Percentiles rank a stretch among this genome's conserved stretches.
Conservation (phyloP, 108 stramenopile genomes). For the Nitzschia inconspicua region DNA sequence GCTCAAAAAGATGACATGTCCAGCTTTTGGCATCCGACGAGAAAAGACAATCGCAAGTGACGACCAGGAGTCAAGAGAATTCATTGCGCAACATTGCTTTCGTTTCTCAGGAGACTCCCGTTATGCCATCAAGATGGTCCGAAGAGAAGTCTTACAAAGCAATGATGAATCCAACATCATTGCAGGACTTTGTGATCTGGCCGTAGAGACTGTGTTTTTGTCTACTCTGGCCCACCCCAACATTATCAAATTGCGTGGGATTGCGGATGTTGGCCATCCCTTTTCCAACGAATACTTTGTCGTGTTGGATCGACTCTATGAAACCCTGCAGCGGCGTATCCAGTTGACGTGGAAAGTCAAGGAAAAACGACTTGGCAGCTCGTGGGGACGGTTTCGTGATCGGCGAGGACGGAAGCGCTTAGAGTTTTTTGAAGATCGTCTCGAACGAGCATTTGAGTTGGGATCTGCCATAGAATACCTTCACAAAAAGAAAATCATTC, state of each 20-base stretch:
- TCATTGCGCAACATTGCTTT: constrained; percentile 13
- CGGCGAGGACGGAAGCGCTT: too few species aligned
- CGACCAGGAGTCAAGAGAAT: constrained; percentile 13
- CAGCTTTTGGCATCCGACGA: neutral
- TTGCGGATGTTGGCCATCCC: neutral
- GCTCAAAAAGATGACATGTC: neutral
- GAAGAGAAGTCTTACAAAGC: neutral
- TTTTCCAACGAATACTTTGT: constrained; percentile 25
- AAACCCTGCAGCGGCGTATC: constrained; percentile 6
- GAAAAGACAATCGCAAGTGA: neutral
- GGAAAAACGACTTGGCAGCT: too few species aligned
- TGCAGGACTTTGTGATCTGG: neutral
- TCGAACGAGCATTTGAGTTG: constrained; percentile 46
- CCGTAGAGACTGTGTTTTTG: constrained; percentile 5
- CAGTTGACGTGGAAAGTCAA: too few species aligned
- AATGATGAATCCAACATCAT: neutral
- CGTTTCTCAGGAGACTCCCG: constrained; percentile 10
- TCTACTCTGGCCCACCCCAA: constrained; percentile 1
- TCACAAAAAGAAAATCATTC: constrained; percentile 90
- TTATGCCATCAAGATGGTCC: constrained; percentile 16
- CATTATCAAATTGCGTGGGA: neutral
- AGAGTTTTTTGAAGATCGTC: constrained; percentile 29
- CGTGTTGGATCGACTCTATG: constrained; percentile 24
- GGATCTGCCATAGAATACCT: constrained; percentile 83
- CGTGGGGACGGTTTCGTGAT: too few species aligned